Conservation (phyloP, 805 yeast species). For the Candida oleophila region DNA sequence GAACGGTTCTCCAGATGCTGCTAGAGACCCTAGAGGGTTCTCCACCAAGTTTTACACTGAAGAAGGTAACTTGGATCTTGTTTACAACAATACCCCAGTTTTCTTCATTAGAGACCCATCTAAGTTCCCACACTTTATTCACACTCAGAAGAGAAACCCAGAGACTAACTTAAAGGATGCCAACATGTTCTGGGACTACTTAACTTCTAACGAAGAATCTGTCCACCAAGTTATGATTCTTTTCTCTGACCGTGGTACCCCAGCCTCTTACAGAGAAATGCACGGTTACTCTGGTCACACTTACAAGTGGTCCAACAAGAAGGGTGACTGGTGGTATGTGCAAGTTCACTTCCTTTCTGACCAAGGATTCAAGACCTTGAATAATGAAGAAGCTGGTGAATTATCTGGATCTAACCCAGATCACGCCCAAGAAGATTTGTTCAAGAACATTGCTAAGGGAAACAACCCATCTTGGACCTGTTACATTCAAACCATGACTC, state of each 20-base stretch:
- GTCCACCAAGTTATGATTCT: conserved; percentile 71
- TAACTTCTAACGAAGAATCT: conserved; percentile 70
- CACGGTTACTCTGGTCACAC: conserved; percentile 85
- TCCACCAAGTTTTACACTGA: conserved; percentile 78
- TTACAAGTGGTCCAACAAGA: conserved; percentile 73
- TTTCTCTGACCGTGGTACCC: conserved; percentile 83
- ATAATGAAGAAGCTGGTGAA: conserved; percentile 65
- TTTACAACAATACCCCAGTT: conserved; percentile 82
- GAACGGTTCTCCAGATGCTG: conserved; percentile 76
- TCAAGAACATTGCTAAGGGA: conserved; percentile 73
- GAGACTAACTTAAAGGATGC: conserved; percentile 78
- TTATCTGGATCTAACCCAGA: conserved; percentile 81
- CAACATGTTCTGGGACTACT: conserved; percentile 82
- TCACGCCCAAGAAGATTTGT: conserved; percentile 75
- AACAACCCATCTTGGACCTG: conserved; percentile 83
- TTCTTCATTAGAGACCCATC: conserved; percentile 83
- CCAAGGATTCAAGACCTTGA: conserved; percentile 55
- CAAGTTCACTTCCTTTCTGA: conserved; percentile 73
- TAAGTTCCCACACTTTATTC: conserved; percentile 85
- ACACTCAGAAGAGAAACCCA: conserved; percentile 86
- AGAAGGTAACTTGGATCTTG: conserved; percentile 83
- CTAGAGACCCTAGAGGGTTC: conserved; percentile 87
- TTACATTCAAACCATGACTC: conserved; percentile 84
- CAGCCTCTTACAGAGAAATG: conserved; percentile 72
- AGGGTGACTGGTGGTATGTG: conserved; percentile 76